A percentile compares a stretch with the other conserved stretches of the same genome.
Evolutionary conservation across 352 stramenopile species (phyloP).

Genomic region (Pythium phragmiticola): DNA sequence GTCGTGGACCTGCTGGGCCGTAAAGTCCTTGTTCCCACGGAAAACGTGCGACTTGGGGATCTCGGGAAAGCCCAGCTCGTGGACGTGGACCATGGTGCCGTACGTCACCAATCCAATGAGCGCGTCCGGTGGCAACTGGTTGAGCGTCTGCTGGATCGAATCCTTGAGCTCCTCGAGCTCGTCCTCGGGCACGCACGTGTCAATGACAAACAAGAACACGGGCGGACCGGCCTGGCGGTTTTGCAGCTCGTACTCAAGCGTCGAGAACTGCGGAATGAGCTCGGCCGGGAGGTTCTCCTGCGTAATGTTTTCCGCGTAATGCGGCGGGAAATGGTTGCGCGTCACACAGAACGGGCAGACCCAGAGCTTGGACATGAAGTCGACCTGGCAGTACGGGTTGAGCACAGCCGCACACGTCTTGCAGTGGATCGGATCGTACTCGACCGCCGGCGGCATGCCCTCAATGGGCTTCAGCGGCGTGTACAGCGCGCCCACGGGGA

Average conservation of each 20-base stretch:
- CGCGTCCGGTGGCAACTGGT: slow-evolving; percentile 96
- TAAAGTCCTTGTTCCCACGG: slow-evolving; percentile 98
- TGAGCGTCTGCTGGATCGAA: slow-evolving; percentile 97
- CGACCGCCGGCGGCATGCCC: slow-evolving; percentile 88
- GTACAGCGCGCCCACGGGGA: slow-evolving; percentile 93
- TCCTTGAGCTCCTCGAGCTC: slow-evolving; percentile 98
- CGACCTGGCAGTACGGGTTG: slow-evolving; percentile 98
- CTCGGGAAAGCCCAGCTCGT: slow-evolving; percentile 97
- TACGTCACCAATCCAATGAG: slow-evolving; percentile 99
- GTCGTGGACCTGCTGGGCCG: slow-evolving; percentile 93
- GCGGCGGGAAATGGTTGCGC: slow-evolving; percentile 97
- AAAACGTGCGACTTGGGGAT: slow-evolving; percentile 98
- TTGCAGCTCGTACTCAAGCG: slow-evolving; percentile 98
- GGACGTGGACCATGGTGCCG: slow-evolving; percentile 98
- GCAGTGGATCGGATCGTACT: slow-evolving; percentile 99
- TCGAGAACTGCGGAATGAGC: slow-evolving; percentile 99
- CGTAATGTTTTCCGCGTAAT: slow-evolving; percentile 96
- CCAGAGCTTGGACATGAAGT: slow-evolving; percentile 99
- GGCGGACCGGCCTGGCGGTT: slow-evolving; percentile 91
- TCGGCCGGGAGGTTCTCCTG: slow-evolving; percentile 98
- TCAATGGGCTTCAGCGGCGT: slow-evolving; percentile 98
- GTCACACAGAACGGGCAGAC: slow-evolving; percentile 99
- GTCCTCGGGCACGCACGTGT: slow-evolving; percentile 96
- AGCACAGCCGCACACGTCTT: slow-evolving; percentile 96
- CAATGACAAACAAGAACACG: slow-evolving; percentile 98